Evolutionary conservation across 495 filamentous ascomycete species (phyloP), one percentile per base, ranked within the genome.

Genomic region (Xylaria grammica): DNA sequence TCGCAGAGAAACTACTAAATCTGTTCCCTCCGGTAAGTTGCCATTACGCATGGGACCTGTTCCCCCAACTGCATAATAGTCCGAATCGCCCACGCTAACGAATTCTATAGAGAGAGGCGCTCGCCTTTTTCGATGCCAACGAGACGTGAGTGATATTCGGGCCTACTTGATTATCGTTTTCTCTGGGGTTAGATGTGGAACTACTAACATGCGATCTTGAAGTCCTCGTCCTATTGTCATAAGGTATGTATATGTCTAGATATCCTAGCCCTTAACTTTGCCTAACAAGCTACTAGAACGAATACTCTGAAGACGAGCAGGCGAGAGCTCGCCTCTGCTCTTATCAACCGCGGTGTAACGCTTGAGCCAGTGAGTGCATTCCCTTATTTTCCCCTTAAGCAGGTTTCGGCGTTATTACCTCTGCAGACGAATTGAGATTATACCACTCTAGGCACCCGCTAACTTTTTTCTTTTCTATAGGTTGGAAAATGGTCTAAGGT

Each of bases 61-160:
- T 6, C 22, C 20, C 4, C 10, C 6, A 13, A 3, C n/a, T 17
- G 3, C 15, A 24, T 34, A 2, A n/a, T 5, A n/a, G 1, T 50
- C n/a, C 6, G 5, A 26, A 15, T 42, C 22, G 20, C n/a, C 4
- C 19, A 10, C n/a, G 7, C 61, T 63, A 30, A 63, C 40, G 5
- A 10, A 48, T 4, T 1, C 7, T 4, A 10, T 26, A 63, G 61
- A 88, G 89, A 69, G 96, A 99, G 78, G 96, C 95, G 0, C 97
- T 99, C 63, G 93, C 93, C 7, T 99, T 99, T 78, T 99, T 99
- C 78, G 95, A 99, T 76, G 94, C 94, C 48, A 99, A 99, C 85
- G 95, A 99, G 78, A 92, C 90, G 24, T 63, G 38, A 63, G 61
- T 56, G 10, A 38, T 42, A 45, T 1, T 38, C 10, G 17, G 8